Evolutionary conservation across 331 rosid species (phyloP).

Genomic region (Quercus phellos): DNA sequence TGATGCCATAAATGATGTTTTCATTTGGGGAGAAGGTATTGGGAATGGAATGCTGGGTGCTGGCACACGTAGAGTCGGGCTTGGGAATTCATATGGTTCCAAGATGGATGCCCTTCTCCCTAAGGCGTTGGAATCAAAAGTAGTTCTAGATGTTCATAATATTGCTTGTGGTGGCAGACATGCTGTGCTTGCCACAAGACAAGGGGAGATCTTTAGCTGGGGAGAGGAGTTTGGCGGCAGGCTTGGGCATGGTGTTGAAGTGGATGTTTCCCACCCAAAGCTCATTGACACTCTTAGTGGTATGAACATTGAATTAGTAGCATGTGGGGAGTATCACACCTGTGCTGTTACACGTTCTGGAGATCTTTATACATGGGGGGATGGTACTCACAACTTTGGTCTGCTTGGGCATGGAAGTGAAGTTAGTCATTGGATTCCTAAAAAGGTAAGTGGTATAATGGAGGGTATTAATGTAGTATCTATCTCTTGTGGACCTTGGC

Average conservation of each 20-base stretch:
- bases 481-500: slow-evolving; percentile 96
- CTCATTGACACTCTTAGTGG: slow-evolving; percentile 64
- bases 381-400: slow-evolving; percentile 64
- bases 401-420: slow-evolving; percentile 86
- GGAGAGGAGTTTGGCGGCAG: slow-evolving; percentile 96
- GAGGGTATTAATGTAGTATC: slow-evolving; percentile 66
- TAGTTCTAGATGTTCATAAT: slow-evolving; percentile 79
- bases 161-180: slow-evolving; percentile 83
- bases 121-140: slow-evolving; percentile 78
- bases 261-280: slow-evolving; percentile 81
- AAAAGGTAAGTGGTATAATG: slow-evolving; percentile 62
- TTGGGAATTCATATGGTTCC: slow-evolving; percentile 42
- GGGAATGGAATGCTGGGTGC: slow-evolving; percentile 75
- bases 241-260: slow-evolving; percentile 88
- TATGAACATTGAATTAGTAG: slow-evolving; percentile 64
- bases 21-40: slow-evolving; percentile 83
- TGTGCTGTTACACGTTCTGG: slow-evolving; percentile 88
- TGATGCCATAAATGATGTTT: slow-evolving; percentile 77
- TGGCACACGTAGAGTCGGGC: slow-evolving; percentile 56
- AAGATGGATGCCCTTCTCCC: slow-evolving; percentile 78
- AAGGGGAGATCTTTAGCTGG: slow-evolving; percentile 94
- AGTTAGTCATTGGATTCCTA: slow-evolving; percentile 85
- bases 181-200: slow-evolving; percentile 77
- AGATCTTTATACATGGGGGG: slow-evolving; percentile 97
- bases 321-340: slow-evolving; percentile 94